Evolutionary conservation across 306 rosid genomes (phyloP), one percentile per base, ranked within the genome.

Genomic region (Castanospermum australe): DNA sequence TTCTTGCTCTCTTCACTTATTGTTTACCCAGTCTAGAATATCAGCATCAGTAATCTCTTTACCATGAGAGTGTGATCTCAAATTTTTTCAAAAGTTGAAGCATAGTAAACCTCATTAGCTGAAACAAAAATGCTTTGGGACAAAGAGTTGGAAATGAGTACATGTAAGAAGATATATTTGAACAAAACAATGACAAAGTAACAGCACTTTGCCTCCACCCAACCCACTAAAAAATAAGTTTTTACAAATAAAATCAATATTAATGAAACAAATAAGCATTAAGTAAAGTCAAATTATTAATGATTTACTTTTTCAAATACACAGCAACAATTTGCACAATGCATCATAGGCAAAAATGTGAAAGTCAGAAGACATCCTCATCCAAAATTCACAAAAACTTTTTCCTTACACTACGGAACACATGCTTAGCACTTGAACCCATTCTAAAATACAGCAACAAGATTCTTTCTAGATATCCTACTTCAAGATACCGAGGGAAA

Each of bases 61-160:
- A 79, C 84, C 91, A 86, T 86, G 89, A 57, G 92, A 88, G 63
- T 88, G 92, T 4, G 92, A 87, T 83, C 92, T 83, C 86, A 90
- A 81, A 82, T n/a, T 90, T 88, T 81, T 73, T 90, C 70, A 90
- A 75, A 48, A 90, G 89, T 90, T 88, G 91, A 71, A 90, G 91
- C 95, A 90, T 90, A 12, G 83, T 81, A 74, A 86, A 90, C 85
- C 95, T 88, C 95, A 88, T 88, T 78, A 88, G 82, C 76, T 90
- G 95, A 92, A 92, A 88, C 77, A 90, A 82, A 79, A 25, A 90
- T 64, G 95, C 92, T 90, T 89, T 17, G 18, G 55, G 36, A 55
- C 15, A 5, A 76, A 32, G 8, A 64, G 48, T 38, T 12, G 12
- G 4, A 33, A 20, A 35, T 52, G 15, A 69, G 60, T n/a, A n/a